Conservation (phyloP, 306 rosid species). For the Begonia fuchsioides region DNA sequence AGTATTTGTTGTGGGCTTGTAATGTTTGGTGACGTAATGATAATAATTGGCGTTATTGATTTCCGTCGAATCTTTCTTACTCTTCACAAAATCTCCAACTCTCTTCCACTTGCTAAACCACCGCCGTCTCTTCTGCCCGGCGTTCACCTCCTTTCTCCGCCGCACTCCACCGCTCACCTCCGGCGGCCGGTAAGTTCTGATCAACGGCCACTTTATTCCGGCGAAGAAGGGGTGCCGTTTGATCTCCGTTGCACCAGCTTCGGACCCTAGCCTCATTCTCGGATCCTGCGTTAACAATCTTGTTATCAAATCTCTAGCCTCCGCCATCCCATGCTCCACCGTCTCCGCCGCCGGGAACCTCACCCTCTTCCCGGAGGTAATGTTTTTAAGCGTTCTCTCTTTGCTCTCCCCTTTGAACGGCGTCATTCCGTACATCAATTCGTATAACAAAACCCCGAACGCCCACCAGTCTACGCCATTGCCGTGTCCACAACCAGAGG, state of each 20-base stretch:
- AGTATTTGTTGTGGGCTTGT: background rate
- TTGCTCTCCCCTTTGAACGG: conserved; percentile 72
- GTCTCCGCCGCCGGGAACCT: conserved; percentile 30
- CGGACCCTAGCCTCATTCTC: conserved; percentile 41
- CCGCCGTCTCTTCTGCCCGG: conserved; percentile 16
- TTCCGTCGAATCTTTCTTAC: conserved; percentile 9
- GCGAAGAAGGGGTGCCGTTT: conserved; percentile 66
- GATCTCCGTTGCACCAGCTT: conserved; percentile 58
- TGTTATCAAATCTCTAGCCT: conserved; percentile 56
- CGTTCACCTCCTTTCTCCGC: conserved; percentile 23
- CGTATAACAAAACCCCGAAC: conserved; percentile 58
- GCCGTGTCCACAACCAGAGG: conserved; percentile 59
- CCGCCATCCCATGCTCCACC: conserved; percentile 35
- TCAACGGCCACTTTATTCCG: conserved; percentile 88
- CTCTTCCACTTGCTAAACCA: conserved; percentile 37
- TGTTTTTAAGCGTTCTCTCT: conserved; percentile 59
- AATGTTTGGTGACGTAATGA: conserved; percentile 10
- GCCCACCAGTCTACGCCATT: conserved; percentile 99
- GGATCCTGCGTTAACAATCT: conserved; percentile 58
- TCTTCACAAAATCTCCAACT: conserved; percentile 15
- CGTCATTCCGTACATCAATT: conserved; percentile 56
- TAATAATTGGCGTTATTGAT: conserved; percentile 32
- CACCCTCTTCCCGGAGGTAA: conserved; percentile 37
- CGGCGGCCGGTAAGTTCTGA: conserved; percentile 49
- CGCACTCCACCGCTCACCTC: conserved; percentile 35